These are phyloP conservation scores for Davidsoniella neocaledoniae DNA, from an alignment of 2,329 filamentous ascomycete genomes.

Conservation along the genomic window DNA sequence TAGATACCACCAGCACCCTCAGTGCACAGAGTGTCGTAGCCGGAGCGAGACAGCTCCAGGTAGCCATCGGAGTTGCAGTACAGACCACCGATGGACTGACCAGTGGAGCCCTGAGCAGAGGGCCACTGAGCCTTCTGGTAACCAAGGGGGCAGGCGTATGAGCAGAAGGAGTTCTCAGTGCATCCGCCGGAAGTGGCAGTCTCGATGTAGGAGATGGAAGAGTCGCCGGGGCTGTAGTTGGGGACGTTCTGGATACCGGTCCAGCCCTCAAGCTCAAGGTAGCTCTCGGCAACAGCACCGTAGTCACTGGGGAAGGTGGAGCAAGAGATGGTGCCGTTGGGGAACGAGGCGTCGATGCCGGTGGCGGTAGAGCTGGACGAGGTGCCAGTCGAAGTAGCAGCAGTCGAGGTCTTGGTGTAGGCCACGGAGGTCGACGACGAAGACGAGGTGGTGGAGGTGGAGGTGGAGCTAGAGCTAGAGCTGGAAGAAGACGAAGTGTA, in stretches of 20 bases:
- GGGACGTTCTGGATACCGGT: slow-evolving; percentile 55
- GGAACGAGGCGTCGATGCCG: slow-evolving; percentile 54
- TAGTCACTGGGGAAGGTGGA: slow-evolving; percentile 60
- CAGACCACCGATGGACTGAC: slow-evolving; percentile 77
- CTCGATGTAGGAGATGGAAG: slow-evolving; percentile 47
- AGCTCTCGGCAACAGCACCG: slow-evolving; percentile 55
- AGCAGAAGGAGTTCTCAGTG: slow-evolving; percentile 55
- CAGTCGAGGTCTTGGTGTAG: slow-evolving; percentile 13
- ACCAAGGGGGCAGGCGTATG: slow-evolving; percentile 79
- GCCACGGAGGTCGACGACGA: not conserved
- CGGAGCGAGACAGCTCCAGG: slow-evolving; percentile 58
- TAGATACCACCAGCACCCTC: slow-evolving; percentile 51
- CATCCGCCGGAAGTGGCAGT: slow-evolving; percentile 48
- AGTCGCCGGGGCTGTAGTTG: slow-evolving; percentile 30
- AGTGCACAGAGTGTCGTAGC: slow-evolving; percentile 57
- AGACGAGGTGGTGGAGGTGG: slow-evolving; percentile 16
- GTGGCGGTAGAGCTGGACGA: slow-evolving; percentile 19
- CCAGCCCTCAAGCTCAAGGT: slow-evolving; percentile 58
- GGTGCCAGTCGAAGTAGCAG: slow-evolving; percentile 6
- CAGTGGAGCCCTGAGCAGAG: slow-evolving; percentile 52
- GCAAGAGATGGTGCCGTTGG: slow-evolving; percentile 57
- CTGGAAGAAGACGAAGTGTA: slow-evolving; percentile 12
- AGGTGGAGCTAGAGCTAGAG: slow-evolving; percentile 20
- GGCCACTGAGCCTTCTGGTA: slow-evolving; percentile 93
- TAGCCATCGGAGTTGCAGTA: slow-evolving; percentile 58